Conservation (phyloP, 768 basidiomycete species). For the Chalciporus piperatus region DNA sequence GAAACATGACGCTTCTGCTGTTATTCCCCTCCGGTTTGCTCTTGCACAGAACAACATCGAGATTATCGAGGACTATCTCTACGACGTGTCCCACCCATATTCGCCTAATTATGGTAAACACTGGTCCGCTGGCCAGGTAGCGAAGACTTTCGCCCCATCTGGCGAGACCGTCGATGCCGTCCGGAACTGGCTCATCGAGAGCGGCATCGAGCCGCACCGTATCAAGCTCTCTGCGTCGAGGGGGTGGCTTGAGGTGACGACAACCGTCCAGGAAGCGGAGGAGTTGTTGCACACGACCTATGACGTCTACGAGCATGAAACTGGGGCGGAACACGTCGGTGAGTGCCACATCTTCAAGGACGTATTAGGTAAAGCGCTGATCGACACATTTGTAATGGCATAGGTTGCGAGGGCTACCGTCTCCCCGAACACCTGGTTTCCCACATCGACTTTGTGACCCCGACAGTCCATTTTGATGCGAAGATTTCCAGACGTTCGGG, state of each 20-base stretch:
- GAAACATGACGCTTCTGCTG: conserved; percentile 28
- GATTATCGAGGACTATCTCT: conserved; percentile 39
- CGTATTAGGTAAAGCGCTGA: not conserved
- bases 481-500: conserved; percentile 24
- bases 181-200: conserved; percentile 38
- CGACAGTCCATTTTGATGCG: conserved; percentile 41
- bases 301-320: conserved; percentile 38
- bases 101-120: conserved; percentile 47
- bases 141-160: conserved; percentile 42
- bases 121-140: conserved; percentile 39
- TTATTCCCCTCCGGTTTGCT: conserved; percentile 45
- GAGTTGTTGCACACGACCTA: conserved; percentile 41
- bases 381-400: not conserved
- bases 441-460: conserved; percentile 44
- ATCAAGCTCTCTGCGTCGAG: conserved; percentile 32
- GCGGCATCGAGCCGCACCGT: conserved; percentile 36
- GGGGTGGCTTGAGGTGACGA: conserved; percentile 41
- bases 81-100: conserved; percentile 42
- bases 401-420: conserved; percentile 41
- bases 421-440: conserved; percentile 36
- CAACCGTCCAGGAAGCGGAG: conserved; percentile 44
- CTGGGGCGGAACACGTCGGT: conserved; percentile 39
- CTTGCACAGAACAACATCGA: conserved; percentile 42
- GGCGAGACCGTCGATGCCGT: conserved; percentile 36
- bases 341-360: conserved; percentile 5